phyloP scores from a whole-genome alignment of 108 stramenopile genomes.

The Cylindrotheca fusiformis region DNA sequence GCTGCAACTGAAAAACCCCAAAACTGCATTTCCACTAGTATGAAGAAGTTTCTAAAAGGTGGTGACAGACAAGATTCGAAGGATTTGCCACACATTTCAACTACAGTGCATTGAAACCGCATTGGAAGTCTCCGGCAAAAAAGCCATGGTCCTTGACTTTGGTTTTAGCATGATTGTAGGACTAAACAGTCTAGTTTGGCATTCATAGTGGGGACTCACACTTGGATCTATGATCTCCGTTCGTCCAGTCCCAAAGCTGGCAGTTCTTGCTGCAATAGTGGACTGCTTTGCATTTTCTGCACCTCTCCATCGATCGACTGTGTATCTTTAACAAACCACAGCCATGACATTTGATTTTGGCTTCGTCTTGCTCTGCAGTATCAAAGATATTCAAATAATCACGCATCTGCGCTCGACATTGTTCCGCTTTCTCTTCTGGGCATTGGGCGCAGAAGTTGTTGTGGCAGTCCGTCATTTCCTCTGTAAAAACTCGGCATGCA shows the following conservation, averaged over 20 bases:
- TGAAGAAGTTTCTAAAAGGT: too few relatives aligned
- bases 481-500: constrained; percentile 34
- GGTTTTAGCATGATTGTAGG: too few relatives aligned
- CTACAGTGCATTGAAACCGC: too few relatives aligned
- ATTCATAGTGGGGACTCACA: constrained; percentile 5
- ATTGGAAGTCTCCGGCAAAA: too few relatives aligned
- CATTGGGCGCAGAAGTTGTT: constrained; percentile 23
- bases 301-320: constrained; percentile 17
- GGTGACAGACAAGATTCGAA: too few relatives aligned
- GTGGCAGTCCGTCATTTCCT: constrained; percentile 25
- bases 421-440: constrained; percentile 24
- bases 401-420: constrained; percentile 28
- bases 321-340: constrained; percentile 15
- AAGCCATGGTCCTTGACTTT: too few relatives aligned
- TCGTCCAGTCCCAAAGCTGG: constrained; percentile 33
- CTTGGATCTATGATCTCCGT: constrained; percentile 19
- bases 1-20: too few relatives aligned
- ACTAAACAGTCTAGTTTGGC: not conserved
- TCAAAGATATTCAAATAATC: constrained; percentile 22
- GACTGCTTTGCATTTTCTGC: constrained; percentile 23
- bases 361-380: not conserved
- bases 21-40: too few relatives aligned
- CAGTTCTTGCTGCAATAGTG: constrained; percentile 35
- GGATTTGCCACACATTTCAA: too few relatives aligned
- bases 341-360: constrained; percentile 12